Evolutionary conservation across 371 early-diverging fungal genomes (phyloP), one percentile per base, ranked within the genome.

Genomic region (Mucor saturninus): DNA sequence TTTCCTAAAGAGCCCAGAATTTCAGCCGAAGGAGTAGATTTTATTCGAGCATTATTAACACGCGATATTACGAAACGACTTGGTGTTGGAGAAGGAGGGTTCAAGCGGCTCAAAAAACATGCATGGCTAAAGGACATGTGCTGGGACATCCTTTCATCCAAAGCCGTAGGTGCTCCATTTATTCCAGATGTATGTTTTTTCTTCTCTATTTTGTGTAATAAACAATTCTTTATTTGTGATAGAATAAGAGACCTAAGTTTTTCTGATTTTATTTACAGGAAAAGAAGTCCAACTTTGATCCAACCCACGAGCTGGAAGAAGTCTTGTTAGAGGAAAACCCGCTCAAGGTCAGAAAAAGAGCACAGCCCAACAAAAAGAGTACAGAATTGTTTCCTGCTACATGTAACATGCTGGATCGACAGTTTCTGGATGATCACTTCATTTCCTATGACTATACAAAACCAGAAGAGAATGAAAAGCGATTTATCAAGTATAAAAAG

Each of bases 281-380:
- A 42, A 87, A 92, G 62, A 77, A 83, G 56, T 83, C 88, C 56
- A 94, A 94, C 71, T 98, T 98, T 82, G 98, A 98, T 79, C 95
- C 95, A 7, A 93, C 95, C 6, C 92, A 95, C 67, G 98, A 98
- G 55, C 80, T 97, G 5, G 98, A 98, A 62, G 99, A 98, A 68
- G 83, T 96, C 29, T 74, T 96, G 35, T 75, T 96, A 43, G 98
- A 98, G 69, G 95, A 97, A 28, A 92, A 95, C 63, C 96, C 98
- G 4, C 77, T 97, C n/a, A 88, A 86, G 15, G 83, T 73, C 2
- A 65, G 57, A 30, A 79, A 73, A 51, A 62, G 80, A 21, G 66
- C 61, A 3, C 28, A 10, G 4, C 50, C 28, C 1, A 62, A 66
- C 4, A 76, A 75, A 46, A 64, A 69, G 0, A 73, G 70, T 14